Base-by-base conservation (phyloP, 148 eudicot species). In the Silene conica region DNA sequence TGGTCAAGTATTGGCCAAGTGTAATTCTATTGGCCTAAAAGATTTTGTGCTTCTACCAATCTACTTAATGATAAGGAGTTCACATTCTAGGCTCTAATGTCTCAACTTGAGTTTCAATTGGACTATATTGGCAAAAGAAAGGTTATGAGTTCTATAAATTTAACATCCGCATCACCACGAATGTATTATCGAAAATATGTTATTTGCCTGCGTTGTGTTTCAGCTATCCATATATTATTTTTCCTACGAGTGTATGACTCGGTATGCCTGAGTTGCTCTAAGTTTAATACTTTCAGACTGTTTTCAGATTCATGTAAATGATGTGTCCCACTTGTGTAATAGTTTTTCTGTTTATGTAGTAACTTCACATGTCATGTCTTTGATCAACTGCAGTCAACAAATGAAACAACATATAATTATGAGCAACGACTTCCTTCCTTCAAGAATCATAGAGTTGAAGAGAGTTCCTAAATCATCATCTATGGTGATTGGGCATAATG, bases 401-500 rank as follows among this genome's bases (percentile, higher is more conserved):
- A 75, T 73, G 72, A 90, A 87, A 62, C 86, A 82, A 75, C 81
- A 82, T 68, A 82, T 85, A 81, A 80, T 95, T 67, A 86, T 88
- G 61, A 83, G 93, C 78, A 78, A 88, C 75, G 92, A 95, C 78
- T 78, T 84, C 72, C 84, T 83, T 74, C 82, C 86, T 73, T 89
- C 96, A 63, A 83, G 86, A 69, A 73, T 88, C 13, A 79, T 87
- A 73, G 96, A 95, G 80, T 76, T 95, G 82, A 87, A 90, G 81
- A 90, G 81, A 84, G 84, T 95, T 78, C 97, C 97, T 67, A 81
- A 83, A 31, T 80, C 77, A 48, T 68, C 84, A 69, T 65, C 79
- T 65, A 80, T 92, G 74, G 82, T 95, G 62, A 62, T 95, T 78
- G 97, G 98, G 68, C 96, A 95, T 77, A 92, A 92, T 78, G 97